A percentile compares a stretch with the other conserved stretches of the same genome.
Conservation (phyloP, 768 basidiomycete genomes). For the Amanita jacksonii region DNA sequence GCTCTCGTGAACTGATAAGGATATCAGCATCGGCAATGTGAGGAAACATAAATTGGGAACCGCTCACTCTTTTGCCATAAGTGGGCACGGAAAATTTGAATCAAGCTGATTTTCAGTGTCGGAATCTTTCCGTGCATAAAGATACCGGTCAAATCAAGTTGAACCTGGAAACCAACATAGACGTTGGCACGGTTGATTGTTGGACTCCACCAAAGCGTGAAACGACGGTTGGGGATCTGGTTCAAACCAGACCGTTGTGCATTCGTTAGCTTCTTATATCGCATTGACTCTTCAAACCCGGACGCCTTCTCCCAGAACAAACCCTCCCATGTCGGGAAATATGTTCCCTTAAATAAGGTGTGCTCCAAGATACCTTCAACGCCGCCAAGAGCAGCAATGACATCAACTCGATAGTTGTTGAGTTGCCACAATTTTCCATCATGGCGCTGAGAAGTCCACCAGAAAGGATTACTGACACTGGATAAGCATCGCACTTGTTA, state of each 20-base stretch:
- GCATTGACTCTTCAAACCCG: conserved; percentile 94
- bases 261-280: conserved; percentile 95
- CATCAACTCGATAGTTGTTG: conserved; percentile 98
- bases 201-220: conserved; percentile 98
- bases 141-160: conserved; percentile 94
- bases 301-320: conserved; percentile 99
- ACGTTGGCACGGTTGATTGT: conserved; percentile 99
- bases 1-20: conserved; percentile 71
- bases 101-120: conserved; percentile 96
- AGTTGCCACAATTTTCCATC: conserved; percentile 96
- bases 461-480: conserved; percentile 79
- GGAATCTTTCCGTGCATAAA: conserved; percentile 99
- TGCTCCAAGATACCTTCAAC: conserved; percentile 96
- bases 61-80: conserved; percentile 99
- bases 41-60: conserved; percentile 18
- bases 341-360: conserved; percentile 95
- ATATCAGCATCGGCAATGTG: conserved; percentile 8
- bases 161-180: conserved; percentile 99
- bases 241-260: conserved; percentile 97
- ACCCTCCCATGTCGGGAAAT: conserved; percentile 97
- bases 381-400: conserved; percentile 95
- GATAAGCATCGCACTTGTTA: conserved; percentile 7
- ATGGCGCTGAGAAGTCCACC: conserved; percentile 98
- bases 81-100: conserved; percentile 99
- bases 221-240: conserved; percentile 97